phyloP scores from a whole-genome alignment of 1,284 basidiomycete species.

The Pseudozyma tsukubaensis region DNA sequence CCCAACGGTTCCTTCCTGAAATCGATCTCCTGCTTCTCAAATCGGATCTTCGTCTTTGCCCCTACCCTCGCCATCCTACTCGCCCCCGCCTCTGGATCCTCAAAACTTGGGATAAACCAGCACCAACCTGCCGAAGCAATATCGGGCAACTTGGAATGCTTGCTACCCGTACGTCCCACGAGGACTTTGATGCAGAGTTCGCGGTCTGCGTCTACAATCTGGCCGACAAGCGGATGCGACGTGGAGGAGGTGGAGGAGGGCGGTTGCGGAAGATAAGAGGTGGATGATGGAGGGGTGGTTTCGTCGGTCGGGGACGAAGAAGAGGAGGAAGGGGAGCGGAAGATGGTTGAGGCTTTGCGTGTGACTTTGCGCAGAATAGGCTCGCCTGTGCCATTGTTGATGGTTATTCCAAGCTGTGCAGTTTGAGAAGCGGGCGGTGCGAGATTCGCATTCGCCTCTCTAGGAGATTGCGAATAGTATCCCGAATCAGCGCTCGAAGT shows the following conservation, averaged over 20 bases:
- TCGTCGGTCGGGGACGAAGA: conserved; percentile 7
- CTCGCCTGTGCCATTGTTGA: background rate
- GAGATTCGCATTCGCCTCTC: background rate
- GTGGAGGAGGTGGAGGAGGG: background rate
- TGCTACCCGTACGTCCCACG: conserved; percentile 63
- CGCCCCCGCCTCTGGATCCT: conserved; percentile 44
- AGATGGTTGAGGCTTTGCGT: conserved; percentile 22
- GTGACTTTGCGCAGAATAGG: conserved; percentile 11
- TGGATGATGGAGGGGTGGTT: conserved; percentile 32
- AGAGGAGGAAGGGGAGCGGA: conserved; percentile 9
- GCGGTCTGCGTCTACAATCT: conserved; percentile 62
- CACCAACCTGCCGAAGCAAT: conserved; percentile 64
- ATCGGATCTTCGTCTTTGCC: conserved; percentile 27
- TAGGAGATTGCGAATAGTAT: conserved; percentile 17
- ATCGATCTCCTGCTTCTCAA: conserved; percentile 65
- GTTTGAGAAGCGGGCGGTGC: background rate
- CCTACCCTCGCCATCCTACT: conserved; percentile 16
- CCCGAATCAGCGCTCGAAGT: conserved; percentile 41
- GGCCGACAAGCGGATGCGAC: conserved; percentile 13
- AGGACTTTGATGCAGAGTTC: conserved; percentile 67
- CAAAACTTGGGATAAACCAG: conserved; percentile 69
- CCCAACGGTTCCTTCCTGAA: conserved; percentile 67
- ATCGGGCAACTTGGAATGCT: conserved; percentile 64
- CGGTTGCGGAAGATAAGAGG: conserved; percentile 18
- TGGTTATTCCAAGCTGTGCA: background rate